Percentiles rank a stretch among this genome's conserved stretches.
These are phyloP conservation scores for Aureobasidium uvarum DNA, from an alignment of 2,329 filamentous ascomycete species.

Conservation along the genomic window DNA sequence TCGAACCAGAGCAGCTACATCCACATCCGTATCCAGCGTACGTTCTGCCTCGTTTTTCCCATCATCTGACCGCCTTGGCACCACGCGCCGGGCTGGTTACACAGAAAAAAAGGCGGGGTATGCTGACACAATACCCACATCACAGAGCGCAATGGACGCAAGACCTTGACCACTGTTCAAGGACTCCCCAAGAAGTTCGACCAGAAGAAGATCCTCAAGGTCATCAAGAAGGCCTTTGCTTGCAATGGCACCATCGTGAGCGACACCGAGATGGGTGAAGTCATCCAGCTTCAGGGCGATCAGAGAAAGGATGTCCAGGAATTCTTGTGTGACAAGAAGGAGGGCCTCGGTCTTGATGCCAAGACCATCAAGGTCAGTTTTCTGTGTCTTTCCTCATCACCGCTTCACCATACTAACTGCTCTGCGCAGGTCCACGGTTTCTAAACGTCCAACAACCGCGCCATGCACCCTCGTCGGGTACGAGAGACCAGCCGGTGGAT, in stretches of 20 bases:
- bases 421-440: conserved; percentile 58
- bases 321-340: conserved; percentile 94
- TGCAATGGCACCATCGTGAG: conserved; percentile 99
- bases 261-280: conserved; percentile 96
- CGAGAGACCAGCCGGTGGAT: conserved; percentile 29
- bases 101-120: conserved; percentile 24
- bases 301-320: conserved; percentile 99
- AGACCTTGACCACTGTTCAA: conserved; percentile 99
- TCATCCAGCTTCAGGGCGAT: conserved; percentile 99
- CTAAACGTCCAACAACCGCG: conserved; percentile 50
- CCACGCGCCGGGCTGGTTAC: not conserved
- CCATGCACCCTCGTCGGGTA: conserved; percentile 31
- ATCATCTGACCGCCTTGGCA: conserved; percentile 11
- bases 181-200: conserved; percentile 98
- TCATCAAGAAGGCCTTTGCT: conserved; percentile 99
- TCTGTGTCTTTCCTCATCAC: not conserved
- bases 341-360: conserved; percentile 86
- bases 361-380: conserved; percentile 87
- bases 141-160: conserved; percentile 99
- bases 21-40: conserved; percentile 99
- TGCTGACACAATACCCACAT: conserved; percentile 43
- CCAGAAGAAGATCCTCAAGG: conserved; percentile 99
- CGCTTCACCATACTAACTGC: not conserved
- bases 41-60: conserved; percentile 42
- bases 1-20: conserved; percentile 88